phyloP scores from a whole-genome alignment of 768 basidiomycete genomes.

The Sistotremastrum niveocremeum region DNA sequence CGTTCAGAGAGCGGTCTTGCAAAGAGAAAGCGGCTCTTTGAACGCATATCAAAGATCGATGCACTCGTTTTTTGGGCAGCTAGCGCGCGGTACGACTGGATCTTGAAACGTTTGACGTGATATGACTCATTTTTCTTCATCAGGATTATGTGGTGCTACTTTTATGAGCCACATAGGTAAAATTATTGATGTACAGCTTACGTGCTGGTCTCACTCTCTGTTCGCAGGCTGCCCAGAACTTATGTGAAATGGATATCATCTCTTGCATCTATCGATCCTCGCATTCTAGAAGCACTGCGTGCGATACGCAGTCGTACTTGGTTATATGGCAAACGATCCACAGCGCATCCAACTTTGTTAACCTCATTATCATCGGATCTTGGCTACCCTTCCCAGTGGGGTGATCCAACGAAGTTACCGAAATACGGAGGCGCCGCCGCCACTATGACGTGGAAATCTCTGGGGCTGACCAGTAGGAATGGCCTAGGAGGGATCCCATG shows the following conservation, averaged over 20 bases:
- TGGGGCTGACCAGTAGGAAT: slow-evolving; percentile 38
- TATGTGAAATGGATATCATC: slow-evolving; percentile 71
- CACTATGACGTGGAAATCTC: slow-evolving; percentile 35
- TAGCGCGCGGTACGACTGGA: slow-evolving; percentile 48
- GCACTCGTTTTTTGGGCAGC: slow-evolving; percentile 65
- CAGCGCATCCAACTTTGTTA: slow-evolving; percentile 27
- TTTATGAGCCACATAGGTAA: slow-evolving; percentile 63
- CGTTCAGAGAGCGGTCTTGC: slow-evolving; percentile 15
- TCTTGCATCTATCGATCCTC: slow-evolving; percentile 52
- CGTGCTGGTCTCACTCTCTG: slow-evolving; percentile 30
- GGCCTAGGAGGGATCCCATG: slow-evolving; percentile 65
- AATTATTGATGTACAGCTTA: slow-evolving; percentile 2
- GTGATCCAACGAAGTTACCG: slow-evolving; percentile 44
- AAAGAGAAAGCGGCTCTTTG: slow-evolving; percentile 17
- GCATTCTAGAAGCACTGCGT: slow-evolving; percentile 41
- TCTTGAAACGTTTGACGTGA: slow-evolving; percentile 3
- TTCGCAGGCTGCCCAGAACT: slow-evolving; percentile 21
- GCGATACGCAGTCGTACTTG: slow-evolving; percentile 40
- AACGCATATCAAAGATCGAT: slow-evolving; percentile 39
- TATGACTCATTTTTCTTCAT: background rate
- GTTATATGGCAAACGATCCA: slow-evolving; percentile 40
- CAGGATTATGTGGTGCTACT: slow-evolving; percentile 86
- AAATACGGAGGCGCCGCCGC: slow-evolving; percentile 46
- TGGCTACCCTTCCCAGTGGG: slow-evolving; percentile 49
- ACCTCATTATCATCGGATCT: slow-evolving; percentile 37